Percentiles rank a stretch among this genome's conserved stretches.
These are phyloP conservation scores for Blastobotrys proliferans DNA, from an alignment of 1,139 yeast genomes.

Conservation along the genomic window DNA sequence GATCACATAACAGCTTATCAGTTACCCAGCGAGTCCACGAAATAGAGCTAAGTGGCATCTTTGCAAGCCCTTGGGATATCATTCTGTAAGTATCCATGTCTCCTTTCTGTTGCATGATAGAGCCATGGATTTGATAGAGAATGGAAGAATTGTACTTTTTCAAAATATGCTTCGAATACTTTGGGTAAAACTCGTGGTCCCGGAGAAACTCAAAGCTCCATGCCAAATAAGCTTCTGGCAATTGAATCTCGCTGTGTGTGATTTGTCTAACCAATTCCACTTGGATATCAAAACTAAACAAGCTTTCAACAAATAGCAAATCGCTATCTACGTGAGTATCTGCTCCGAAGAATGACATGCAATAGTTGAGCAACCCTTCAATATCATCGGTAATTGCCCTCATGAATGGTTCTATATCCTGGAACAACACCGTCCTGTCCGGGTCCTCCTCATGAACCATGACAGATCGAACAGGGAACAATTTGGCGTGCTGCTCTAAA, in stretches of 20 bases:
- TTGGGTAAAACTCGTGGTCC: slow-evolving; percentile 6
- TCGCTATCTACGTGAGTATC: background rate
- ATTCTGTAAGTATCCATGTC: background rate
- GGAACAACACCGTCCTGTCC: slow-evolving; percentile 9
- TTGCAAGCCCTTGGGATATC: too few relatives aligned
- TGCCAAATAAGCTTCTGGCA: slow-evolving; percentile 4
- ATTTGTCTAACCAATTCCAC: slow-evolving; percentile 11
- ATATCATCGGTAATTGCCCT: background rate
- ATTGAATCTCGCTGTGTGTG: slow-evolving; percentile 2
- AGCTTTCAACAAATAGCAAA: too few relatives aligned
- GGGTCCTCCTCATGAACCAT: slow-evolving; percentile 1
- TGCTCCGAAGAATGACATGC: slow-evolving; percentile 5
- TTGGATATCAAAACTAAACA: background rate
- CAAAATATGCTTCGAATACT: slow-evolving; percentile 7
- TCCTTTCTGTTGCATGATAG: background rate
- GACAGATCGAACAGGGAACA: slow-evolving; percentile 9
- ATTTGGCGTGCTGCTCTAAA: background rate
- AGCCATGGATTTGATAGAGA: slow-evolving; percentile 8
- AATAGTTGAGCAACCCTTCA: background rate
- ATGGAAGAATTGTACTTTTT: background rate
- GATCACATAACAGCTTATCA: slow-evolving; percentile 2
- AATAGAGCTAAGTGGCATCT: background rate
- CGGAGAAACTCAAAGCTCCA: slow-evolving; percentile 7
- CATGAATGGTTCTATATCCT: slow-evolving; percentile 9
- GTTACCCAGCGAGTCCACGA: slow-evolving; percentile 5